Evolutionary conservation across 2,329 filamentous ascomycete species (phyloP).

Genomic region (Chaetomium globosum): DNA sequence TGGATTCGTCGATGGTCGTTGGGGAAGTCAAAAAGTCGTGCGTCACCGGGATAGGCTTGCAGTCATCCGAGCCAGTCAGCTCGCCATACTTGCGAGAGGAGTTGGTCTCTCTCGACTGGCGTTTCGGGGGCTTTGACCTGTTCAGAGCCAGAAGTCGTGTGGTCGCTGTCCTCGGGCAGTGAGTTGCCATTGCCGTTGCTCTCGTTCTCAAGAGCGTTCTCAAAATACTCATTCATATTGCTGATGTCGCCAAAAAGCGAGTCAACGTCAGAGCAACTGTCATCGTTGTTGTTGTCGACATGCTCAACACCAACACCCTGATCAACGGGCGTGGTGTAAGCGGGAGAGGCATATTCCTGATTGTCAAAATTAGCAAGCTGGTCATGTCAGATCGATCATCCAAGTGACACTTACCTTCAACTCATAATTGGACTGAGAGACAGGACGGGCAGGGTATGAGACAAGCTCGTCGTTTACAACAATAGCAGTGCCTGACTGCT

Average conservation of each 20-base stretch:
- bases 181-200: background rate
- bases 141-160: background rate
- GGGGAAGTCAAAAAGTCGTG: constrained; percentile 3
- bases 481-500: constrained; percentile 24
- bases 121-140: background rate
- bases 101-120: background rate
- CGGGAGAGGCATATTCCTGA: background rate
- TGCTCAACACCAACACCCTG: background rate
- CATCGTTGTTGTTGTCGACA: constrained; percentile 9
- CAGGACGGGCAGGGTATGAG: background rate
- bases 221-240: constrained; percentile 6
- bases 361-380: background rate
- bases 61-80: background rate
- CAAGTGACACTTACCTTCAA: constrained; percentile 2
- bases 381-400: background rate
- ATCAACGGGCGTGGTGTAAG: background rate
- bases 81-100: background rate
- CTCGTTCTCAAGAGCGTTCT: background rate
- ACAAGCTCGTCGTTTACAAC: constrained; percentile 14
- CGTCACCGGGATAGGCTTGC: background rate
- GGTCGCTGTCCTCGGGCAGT: background rate
- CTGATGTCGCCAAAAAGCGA: constrained; percentile 18
- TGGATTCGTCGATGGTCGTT: background rate
- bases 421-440: background rate
- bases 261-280: constrained; percentile 12